Percentiles rank a stretch among this genome's conserved stretches.
Evolutionary conservation across 2,329 filamentous ascomycete species (phyloP).

Genomic region (Pseudocercospora macadamiae): DNA sequence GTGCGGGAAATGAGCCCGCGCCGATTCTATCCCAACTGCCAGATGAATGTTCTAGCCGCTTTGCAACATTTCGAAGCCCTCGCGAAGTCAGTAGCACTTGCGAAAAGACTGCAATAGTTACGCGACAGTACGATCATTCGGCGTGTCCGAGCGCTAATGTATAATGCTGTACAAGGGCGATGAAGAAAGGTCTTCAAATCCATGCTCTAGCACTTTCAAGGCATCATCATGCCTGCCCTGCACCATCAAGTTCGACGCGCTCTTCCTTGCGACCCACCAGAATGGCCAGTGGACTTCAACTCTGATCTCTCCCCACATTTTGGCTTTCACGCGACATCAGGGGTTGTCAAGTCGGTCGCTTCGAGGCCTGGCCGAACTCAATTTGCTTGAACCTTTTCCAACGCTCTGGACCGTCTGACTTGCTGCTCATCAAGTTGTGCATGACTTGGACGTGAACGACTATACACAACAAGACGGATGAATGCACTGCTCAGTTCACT

Average conservation of each 20-base stretch:
- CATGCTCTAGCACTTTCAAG: neutral
- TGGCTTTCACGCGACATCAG: conserved; percentile 12
- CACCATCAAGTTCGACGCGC: conserved; percentile 7
- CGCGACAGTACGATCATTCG: no score
- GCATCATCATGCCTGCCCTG: conserved; percentile 10
- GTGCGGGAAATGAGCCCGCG: conserved; percentile 13
- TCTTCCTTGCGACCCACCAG: conserved; percentile 14
- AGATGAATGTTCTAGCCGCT: conserved; percentile 14
- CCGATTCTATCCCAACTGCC: conserved; percentile 14
- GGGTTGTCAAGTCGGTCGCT: conserved; percentile 11
- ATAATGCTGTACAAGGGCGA: neutral
- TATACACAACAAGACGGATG: no score
- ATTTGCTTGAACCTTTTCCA: neutral
- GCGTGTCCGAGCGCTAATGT: conserved; percentile 22
- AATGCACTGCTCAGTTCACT: no score
- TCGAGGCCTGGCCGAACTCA: conserved; percentile 20
- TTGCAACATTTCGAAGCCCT: conserved; percentile 11
- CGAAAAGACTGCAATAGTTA: no score
- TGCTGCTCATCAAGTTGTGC: neutral
- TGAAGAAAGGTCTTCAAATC: neutral
- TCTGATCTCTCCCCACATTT: conserved; percentile 19
- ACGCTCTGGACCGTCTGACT: neutral
- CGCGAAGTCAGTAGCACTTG: neutral
- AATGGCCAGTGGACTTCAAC: conserved; percentile 13
- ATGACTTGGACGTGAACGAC: neutral